Base-by-base conservation (phyloP, 2,329 filamentous ascomycete genomes). In the Zymoseptoria pseudotritici region DNA sequence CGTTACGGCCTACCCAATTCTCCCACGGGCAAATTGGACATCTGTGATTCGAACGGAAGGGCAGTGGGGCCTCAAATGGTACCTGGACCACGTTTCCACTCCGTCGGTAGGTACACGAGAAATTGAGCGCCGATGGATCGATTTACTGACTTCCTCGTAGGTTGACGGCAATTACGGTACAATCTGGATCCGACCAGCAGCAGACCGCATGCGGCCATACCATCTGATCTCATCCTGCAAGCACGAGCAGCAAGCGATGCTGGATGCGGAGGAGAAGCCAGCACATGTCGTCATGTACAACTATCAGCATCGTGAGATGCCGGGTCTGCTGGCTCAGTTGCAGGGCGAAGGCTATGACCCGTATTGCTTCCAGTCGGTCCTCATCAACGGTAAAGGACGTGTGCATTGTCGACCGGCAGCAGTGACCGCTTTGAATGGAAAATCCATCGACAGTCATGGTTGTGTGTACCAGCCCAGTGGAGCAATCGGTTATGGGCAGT, bases 21-120 rank as follows among this genome's bases (percentile, higher is more conserved):
- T 65, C 21, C 63, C 63, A 13, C 54, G 63, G 56, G 62, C 59
- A 9, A 65, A 65, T 26, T 60, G 59, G 52, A 65, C 63, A 9
- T 58, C 54, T 42, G 60, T 61, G 6, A 57, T 65, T 46, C 60
- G 64, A 50, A 65, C 63, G 1, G 54, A 58, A 9, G 59, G 58
- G 19, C 55, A 65, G 26, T 65, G 63, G 63, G 63, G 63, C 24
- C 46, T 63, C 36, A 64, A 64, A 50, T 61, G 62, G 54, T 65
- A 61, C 42, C 57, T 63, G 9, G 63, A 65, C 36, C 63, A 65
- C 51, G 61, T 62, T 4, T 62, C 63, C 5, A 63, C 62, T 2
- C 62, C 63, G 22, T 59, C 56, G 22, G 62, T 65, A n/a, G 5
- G 36, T 42, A 2, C 11, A 42, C 36, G 17, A 6, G 11, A n/a